Conservation (phyloP, 2,329 filamentous ascomycete genomes). For the Metarhizium robertsii region DNA sequence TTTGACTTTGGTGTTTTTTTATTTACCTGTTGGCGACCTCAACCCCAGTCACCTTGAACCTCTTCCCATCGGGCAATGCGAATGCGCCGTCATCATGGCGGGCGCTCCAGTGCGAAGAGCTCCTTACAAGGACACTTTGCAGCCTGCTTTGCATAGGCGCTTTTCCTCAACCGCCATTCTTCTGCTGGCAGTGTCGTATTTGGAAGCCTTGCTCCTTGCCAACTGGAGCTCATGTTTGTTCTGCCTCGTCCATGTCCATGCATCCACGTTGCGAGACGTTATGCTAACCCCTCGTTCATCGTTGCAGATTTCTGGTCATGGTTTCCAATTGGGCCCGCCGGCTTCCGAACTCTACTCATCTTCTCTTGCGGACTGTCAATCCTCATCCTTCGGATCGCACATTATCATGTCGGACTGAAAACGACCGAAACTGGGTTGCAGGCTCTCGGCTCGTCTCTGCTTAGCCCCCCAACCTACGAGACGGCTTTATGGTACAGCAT, state of each 20-base stretch:
- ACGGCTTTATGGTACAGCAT: slow-evolving; percentile 68
- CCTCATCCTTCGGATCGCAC: slow-evolving; percentile 77
- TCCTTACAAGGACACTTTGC: slow-evolving; percentile 81
- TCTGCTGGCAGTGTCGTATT: slow-evolving; percentile 62
- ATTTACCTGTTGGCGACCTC: slow-evolving; percentile 9
- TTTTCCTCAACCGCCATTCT: slow-evolving; percentile 71
- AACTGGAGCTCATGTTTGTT: slow-evolving; percentile 59
- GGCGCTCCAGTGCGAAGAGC: slow-evolving; percentile 44
- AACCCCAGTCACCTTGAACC: slow-evolving; percentile 5
- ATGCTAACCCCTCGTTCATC: slow-evolving; percentile 8
- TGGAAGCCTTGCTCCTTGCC: slow-evolving; percentile 61
- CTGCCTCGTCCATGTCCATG: neutral
- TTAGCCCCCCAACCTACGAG: slow-evolving; percentile 53
- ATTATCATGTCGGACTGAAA: slow-evolving; percentile 66
- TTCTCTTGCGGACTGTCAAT: slow-evolving; percentile 68
- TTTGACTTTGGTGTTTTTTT: slow-evolving; percentile 20
- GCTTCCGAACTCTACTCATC: slow-evolving; percentile 64
- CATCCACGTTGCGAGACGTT: neutral
- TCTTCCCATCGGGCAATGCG: slow-evolving; percentile 17
- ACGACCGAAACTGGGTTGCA: slow-evolving; percentile 61
- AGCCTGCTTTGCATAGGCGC: slow-evolving; percentile 76
- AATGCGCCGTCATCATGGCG: slow-evolving; percentile 42
- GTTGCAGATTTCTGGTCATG: slow-evolving; percentile 68
- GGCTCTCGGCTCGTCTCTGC: slow-evolving; percentile 49
- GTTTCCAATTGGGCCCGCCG: slow-evolving; percentile 71